A percentile compares a stretch with the other conserved stretches of the same genome.
Conservation (phyloP, 345 rosid species). For the Cardamine resedifolia region DNA sequence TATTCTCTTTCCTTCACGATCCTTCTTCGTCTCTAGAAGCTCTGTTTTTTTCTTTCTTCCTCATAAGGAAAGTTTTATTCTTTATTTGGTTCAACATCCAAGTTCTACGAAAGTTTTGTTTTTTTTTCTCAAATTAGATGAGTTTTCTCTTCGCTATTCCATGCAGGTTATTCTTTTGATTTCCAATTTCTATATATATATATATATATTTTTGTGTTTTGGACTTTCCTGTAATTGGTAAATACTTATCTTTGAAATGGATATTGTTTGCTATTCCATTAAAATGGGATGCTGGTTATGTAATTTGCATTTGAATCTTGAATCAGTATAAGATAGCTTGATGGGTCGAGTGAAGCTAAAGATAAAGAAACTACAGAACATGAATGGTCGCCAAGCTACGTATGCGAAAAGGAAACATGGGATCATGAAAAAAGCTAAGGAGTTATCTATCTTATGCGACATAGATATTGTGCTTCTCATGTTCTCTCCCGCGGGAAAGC, state of each 20-base stretch:
- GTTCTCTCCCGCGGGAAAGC: conserved; percentile 76
- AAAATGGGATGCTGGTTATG: background rate
- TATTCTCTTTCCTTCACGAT: conserved; percentile 36
- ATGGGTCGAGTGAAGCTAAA: conserved; percentile 85
- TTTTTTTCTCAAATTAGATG: conserved; percentile 22
- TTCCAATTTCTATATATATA: conserved; percentile 7
- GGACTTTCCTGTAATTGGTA: conserved; percentile 12
- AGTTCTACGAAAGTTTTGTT: conserved; percentile 19
- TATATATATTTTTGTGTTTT: conserved; percentile 18
- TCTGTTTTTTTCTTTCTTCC: conserved; percentile 38
- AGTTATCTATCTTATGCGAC: conserved; percentile 70
- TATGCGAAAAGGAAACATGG: conserved; percentile 73
- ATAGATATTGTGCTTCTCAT: conserved; percentile 70
- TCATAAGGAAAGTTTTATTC: conserved; percentile 27
- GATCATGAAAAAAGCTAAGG: conserved; percentile 75
- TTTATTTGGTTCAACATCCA: background rate
- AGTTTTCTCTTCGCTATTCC: conserved; percentile 23
- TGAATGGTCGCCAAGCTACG: conserved; percentile 69
- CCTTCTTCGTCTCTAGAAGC: conserved; percentile 22
- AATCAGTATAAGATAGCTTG: conserved; percentile 13
- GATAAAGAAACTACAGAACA: conserved; percentile 67
- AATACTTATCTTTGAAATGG: background rate
- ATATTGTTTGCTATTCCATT: background rate
- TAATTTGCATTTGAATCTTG: background rate
- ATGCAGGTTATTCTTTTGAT: background rate